These are phyloP conservation scores for Annulohypoxylon stygium DNA, from an alignment of 495 filamentous ascomycete genomes.

Conservation along the genomic window DNA sequence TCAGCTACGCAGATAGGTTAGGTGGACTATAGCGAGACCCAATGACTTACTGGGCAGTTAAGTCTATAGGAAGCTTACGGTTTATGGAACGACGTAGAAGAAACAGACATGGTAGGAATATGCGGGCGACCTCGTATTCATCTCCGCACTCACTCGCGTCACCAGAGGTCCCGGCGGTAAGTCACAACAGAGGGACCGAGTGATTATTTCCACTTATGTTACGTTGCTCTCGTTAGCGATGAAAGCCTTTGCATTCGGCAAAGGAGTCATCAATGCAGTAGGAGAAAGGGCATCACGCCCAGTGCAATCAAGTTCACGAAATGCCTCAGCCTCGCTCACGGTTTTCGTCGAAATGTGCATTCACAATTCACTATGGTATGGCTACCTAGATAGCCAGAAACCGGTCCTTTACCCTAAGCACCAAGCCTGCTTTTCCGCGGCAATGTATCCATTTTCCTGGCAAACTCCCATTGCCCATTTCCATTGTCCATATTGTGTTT, in stretches of 20 bases:
- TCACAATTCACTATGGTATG: too few relatives aligned
- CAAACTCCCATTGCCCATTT: neutral
- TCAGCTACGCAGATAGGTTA: conserved; percentile 17
- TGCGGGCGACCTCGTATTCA: conserved; percentile 40
- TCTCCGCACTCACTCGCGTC: conserved; percentile 11
- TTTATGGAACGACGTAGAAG: conserved; percentile 16
- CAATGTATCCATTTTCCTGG: conserved; percentile 8
- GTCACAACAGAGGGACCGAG: neutral
- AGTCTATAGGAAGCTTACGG: neutral
- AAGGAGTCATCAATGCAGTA: neutral
- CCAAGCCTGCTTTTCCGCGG: conserved; percentile 5
- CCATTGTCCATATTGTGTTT: neutral
- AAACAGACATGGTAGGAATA: conserved; percentile 1
- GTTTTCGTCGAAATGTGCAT: too few relatives aligned
- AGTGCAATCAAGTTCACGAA: neutral
- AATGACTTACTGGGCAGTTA: neutral
- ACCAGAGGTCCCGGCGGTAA: neutral
- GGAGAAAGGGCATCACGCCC: neutral
- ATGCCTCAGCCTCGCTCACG: too few relatives aligned
- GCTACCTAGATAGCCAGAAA: too few relatives aligned
- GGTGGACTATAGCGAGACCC: conserved; percentile 3
- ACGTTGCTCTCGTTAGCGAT: neutral
- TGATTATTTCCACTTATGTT: conserved; percentile 3
- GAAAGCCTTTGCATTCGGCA: too few relatives aligned
- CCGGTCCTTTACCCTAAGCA: neutral